phyloP scores from a whole-genome alignment of 2,329 filamentous ascomycete genomes.

The Beauveria scarabaeidicola region DNA sequence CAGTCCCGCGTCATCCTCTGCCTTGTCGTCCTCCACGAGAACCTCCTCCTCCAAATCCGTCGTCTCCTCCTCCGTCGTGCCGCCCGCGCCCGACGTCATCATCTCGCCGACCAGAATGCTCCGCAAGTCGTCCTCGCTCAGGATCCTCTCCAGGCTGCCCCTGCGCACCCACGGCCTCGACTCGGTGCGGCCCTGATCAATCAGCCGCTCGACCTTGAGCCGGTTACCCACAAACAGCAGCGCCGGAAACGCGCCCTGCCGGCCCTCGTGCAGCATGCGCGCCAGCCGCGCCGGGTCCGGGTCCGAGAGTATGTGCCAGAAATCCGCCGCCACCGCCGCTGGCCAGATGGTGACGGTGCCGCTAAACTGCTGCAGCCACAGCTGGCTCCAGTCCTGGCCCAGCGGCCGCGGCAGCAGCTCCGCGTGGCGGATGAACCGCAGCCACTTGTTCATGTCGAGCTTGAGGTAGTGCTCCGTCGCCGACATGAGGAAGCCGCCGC shows the following conservation, averaged over 20 bases:
- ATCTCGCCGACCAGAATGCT: conserved; percentile 35
- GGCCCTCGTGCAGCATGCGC: conserved; percentile 82
- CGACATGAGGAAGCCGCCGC: conserved; percentile 87
- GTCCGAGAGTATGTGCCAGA: conserved; percentile 78
- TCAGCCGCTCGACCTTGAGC: conserved; percentile 67
- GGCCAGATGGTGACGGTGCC: conserved; percentile 97
- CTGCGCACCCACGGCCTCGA: conserved; percentile 40
- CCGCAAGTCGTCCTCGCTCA: conserved; percentile 52
- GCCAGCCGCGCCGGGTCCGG: conserved; percentile 67
- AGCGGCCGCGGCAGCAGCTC: conserved; percentile 84
- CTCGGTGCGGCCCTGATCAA: conserved; percentile 50
- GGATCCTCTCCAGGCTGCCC: conserved; percentile 49
- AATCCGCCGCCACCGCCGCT: conserved; percentile 68
- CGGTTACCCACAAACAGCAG: conserved; percentile 85
- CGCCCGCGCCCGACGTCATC: conserved; percentile 13
- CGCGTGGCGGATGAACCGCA: conserved; percentile 85
- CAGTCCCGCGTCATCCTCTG: background rate
- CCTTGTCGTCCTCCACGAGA: conserved; percentile 20
- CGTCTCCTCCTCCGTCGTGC: conserved; percentile 29
- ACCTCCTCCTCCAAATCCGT: conserved; percentile 16
- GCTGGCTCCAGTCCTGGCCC: conserved; percentile 92
- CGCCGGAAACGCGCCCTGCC: conserved; percentile 84
- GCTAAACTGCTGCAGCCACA: conserved; percentile 92
- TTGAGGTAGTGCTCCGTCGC: conserved; percentile 93
- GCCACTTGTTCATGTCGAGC: conserved; percentile 94